These are phyloP conservation scores for Myxozyma sirexii DNA, from an alignment of 805 yeast species.

Conservation along the genomic window DNA sequence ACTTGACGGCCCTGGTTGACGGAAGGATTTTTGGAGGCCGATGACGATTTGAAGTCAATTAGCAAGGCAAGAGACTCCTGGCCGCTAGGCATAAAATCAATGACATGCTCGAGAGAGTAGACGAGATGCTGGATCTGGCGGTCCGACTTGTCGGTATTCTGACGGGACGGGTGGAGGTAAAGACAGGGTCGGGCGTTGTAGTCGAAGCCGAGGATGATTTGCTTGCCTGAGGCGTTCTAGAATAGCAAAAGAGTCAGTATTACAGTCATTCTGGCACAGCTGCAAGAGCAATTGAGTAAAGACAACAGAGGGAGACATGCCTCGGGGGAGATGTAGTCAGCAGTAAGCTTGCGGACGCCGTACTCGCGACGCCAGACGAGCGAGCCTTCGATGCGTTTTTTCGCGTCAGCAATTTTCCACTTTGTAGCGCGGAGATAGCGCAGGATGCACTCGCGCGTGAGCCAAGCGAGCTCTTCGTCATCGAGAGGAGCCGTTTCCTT, in stretches of 20 bases:
- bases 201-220: slow-evolving; percentile 88
- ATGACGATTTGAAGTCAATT: slow-evolving; percentile 88
- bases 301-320: slow-evolving; percentile 3
- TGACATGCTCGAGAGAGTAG: slow-evolving; percentile 86
- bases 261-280: not conserved
- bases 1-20: slow-evolving; percentile 88
- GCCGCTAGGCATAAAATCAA: slow-evolving; percentile 94
- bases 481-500: slow-evolving; percentile 41
- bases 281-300: not conserved
- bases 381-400: slow-evolving; percentile 72
- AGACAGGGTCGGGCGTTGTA: slow-evolving; percentile 88
- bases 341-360: slow-evolving; percentile 59
- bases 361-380: slow-evolving; percentile 93
- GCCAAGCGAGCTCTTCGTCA: slow-evolving; percentile 80
- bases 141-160: slow-evolving; percentile 86
- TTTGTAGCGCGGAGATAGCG: slow-evolving; percentile 92
- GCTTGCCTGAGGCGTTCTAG: slow-evolving; percentile 91
- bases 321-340: slow-evolving; percentile 40
- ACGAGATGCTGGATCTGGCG: slow-evolving; percentile 97
- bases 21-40: slow-evolving; percentile 80
- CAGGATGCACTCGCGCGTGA: slow-evolving; percentile 85
- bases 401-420: slow-evolving; percentile 76
- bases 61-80: slow-evolving; percentile 91
- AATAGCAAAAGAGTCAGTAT: slow-evolving; percentile 41
- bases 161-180: slow-evolving; percentile 91